Conservation (phyloP, 352 stramenopile genomes). For the Detonula confervacea region DNA sequence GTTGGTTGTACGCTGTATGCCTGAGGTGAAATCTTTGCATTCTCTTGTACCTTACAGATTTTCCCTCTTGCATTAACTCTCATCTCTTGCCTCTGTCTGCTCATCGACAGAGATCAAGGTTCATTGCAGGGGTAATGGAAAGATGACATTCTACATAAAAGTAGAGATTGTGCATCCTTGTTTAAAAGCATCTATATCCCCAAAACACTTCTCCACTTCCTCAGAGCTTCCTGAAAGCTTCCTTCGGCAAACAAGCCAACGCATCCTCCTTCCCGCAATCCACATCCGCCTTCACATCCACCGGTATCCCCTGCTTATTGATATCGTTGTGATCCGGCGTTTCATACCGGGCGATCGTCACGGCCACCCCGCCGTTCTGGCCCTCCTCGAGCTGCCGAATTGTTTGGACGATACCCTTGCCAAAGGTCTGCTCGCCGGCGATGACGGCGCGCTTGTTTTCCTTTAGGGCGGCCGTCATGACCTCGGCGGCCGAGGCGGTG, state of each 20-base stretch:
- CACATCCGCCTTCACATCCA: slow-evolving; percentile 61
- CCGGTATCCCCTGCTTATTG: slow-evolving; percentile 64
- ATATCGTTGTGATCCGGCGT: slow-evolving; percentile 63
- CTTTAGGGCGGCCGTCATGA: slow-evolving; percentile 63
- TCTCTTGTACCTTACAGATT: too few species aligned
- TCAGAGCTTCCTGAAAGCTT: slow-evolving; percentile 32
- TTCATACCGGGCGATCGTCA: slow-evolving; percentile 68
- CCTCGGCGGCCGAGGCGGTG: slow-evolving; percentile 66
- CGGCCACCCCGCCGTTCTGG: slow-evolving; percentile 55
- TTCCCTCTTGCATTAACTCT: too few species aligned
- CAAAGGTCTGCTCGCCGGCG: slow-evolving; percentile 54
- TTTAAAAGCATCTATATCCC: too few species aligned
- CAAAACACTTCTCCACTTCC: too few species aligned
- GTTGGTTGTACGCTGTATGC: too few species aligned
- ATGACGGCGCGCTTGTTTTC: slow-evolving; percentile 64
- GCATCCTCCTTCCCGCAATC: slow-evolving; percentile 80
- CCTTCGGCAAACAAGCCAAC: slow-evolving; percentile 57
- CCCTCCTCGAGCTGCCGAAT: slow-evolving; percentile 59
- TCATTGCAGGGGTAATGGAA: too few species aligned
- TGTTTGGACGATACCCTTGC: slow-evolving; percentile 72
- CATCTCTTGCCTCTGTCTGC: too few species aligned
- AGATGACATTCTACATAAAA: too few species aligned
- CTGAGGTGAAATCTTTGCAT: too few species aligned
- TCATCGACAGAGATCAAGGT: too few species aligned
- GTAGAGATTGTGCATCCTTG: too few species aligned